Evolutionary conservation across 2,329 filamentous ascomycete genomes (phyloP).

Genomic region (Aspergillus pseudoglaucus): DNA sequence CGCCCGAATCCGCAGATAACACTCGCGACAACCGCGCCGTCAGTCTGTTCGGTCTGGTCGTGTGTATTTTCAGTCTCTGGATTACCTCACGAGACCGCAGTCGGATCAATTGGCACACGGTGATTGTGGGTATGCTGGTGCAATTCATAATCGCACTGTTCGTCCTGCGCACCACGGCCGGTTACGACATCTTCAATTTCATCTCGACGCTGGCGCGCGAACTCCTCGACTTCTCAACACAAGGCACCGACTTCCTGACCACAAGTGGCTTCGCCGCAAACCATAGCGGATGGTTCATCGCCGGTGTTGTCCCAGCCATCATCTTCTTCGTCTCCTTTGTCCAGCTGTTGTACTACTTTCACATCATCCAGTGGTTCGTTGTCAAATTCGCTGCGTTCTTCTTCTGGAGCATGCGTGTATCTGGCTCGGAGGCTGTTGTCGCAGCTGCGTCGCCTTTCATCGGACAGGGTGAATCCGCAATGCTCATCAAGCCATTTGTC

Average conservation of each 20-base stretch:
- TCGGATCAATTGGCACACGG: constrained; percentile 61
- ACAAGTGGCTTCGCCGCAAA: constrained; percentile 37
- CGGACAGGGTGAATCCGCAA: constrained; percentile 87
- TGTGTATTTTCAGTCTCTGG: constrained; percentile 65
- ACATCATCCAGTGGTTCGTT: constrained; percentile 82
- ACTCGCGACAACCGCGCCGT: constrained; percentile 72
- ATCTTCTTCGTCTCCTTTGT: constrained; percentile 96
- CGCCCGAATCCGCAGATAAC: constrained; percentile 66
- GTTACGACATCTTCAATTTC: constrained; percentile 89
- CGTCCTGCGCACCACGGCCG: constrained; percentile 71
- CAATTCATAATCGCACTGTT: constrained; percentile 88
- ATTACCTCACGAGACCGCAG: constrained; percentile 64
- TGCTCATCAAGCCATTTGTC: constrained; percentile 84
- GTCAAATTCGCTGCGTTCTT: constrained; percentile 82
- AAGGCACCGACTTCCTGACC: constrained; percentile 70
- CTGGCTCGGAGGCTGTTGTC: constrained; percentile 87
- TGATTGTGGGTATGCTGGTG: constrained; percentile 80
- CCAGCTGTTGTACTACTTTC: constrained; percentile 74
- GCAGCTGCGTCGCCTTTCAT: constrained; percentile 91
- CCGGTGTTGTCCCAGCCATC: constrained; percentile 77
- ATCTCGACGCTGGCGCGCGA: constrained; percentile 67
- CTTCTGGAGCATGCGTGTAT: constrained; percentile 82
- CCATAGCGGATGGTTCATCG: constrained; percentile 60
- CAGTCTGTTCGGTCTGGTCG: constrained; percentile 68
- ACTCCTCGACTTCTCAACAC: constrained; percentile 66